Base-by-base conservation (phyloP, 331 rosid species). In the Malus hybrid region DNA sequence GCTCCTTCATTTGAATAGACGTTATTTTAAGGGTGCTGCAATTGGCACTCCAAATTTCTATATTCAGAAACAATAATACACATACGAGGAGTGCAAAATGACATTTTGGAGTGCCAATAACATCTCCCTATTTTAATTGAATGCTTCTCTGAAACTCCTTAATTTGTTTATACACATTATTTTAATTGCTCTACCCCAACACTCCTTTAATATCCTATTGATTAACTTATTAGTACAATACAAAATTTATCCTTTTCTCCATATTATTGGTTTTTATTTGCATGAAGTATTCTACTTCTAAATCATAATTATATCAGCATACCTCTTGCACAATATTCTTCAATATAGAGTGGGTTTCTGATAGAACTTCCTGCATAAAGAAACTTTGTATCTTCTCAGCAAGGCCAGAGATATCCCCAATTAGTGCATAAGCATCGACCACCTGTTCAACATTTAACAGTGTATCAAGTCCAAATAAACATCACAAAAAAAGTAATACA, bases 361-460 rank as follows among this genome's bases (percentile, higher is more conserved):
- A 86, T 69, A 95, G 86, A 86, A 95, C 97, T 89, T 95, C 99
- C 89, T 95, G 97, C 98, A 95, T 90, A 84, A 92, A 95, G 84
- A 90, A 95, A 89, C 99, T 95, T 80, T 95, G 99, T 83, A 95
- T 88, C 91, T 95, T 95, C 82, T 95, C 99, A 54, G 97, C 96
- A 74, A 95, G 99, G 82, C 99, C 99, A 44, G 93, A 74, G 59
- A 87, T 80, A 83, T 95, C 99, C 75, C 99, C 99, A 50, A 95
- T 95, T 67, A 95, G 87, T 72, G 99, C 98, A 62, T 95, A 95
- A 18, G 99, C 99, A 88, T 95, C 99, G 80, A 92, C 74, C 71
- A 92, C 99, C 99, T 92, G 93, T 59, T 80, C 75, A 82, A 65
- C 55, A 69, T 65, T 39, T 65, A 79, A 66, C 4, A 74, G 63